phyloP scores from a whole-genome alignment of 129 eudicot species.

The Sambucus nigra region DNA sequence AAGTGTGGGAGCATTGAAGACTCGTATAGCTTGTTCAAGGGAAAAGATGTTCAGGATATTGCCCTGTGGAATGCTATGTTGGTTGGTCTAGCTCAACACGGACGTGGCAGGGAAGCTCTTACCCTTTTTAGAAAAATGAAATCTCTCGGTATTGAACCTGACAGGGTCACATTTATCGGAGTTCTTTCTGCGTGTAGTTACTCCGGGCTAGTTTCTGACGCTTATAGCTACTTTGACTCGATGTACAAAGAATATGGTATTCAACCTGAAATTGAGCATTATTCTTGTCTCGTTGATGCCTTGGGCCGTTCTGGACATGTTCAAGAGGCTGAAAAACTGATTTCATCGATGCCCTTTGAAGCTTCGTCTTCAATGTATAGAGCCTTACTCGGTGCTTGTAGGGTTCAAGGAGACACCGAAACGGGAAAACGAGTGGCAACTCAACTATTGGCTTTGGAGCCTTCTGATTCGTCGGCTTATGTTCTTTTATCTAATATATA shows the following conservation, averaged over 20 bases:
- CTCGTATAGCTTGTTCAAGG: slow-evolving; percentile 30
- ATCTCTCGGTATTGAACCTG: slow-evolving; percentile 21
- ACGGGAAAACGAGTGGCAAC: slow-evolving; percentile 40
- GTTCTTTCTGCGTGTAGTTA: slow-evolving; percentile 42
- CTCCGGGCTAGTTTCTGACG: slow-evolving; percentile 39
- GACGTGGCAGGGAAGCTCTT: slow-evolving; percentile 36
- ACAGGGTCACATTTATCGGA: slow-evolving; percentile 38
- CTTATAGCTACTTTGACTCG: slow-evolving; percentile 17
- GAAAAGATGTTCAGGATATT: slow-evolving; percentile 12
- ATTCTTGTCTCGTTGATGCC: slow-evolving; percentile 39
- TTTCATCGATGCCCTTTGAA: slow-evolving; percentile 32
- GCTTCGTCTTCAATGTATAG: slow-evolving; percentile 39
- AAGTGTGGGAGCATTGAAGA: slow-evolving; percentile 45
- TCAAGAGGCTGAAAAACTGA: slow-evolving; percentile 38
- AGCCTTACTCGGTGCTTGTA: slow-evolving; percentile 41
- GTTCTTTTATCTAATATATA: slow-evolving; percentile 35
- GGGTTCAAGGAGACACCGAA: slow-evolving; percentile 35
- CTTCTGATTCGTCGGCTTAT: slow-evolving; percentile 35
- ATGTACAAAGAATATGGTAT: slow-evolving; percentile 35
- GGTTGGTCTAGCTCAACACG: slow-evolving; percentile 46
- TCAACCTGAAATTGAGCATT: slow-evolving; percentile 35
- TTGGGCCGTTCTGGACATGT: slow-evolving; percentile 36
- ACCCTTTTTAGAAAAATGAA: slow-evolving; percentile 24
- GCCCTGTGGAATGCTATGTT: slow-evolving; percentile 46
- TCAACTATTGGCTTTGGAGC: slow-evolving; percentile 33